Percentiles rank a stretch among this genome's conserved stretches.
Conservation (phyloP, 2,329 filamentous ascomycete genomes). For the Parastagonospora avenae region DNA sequence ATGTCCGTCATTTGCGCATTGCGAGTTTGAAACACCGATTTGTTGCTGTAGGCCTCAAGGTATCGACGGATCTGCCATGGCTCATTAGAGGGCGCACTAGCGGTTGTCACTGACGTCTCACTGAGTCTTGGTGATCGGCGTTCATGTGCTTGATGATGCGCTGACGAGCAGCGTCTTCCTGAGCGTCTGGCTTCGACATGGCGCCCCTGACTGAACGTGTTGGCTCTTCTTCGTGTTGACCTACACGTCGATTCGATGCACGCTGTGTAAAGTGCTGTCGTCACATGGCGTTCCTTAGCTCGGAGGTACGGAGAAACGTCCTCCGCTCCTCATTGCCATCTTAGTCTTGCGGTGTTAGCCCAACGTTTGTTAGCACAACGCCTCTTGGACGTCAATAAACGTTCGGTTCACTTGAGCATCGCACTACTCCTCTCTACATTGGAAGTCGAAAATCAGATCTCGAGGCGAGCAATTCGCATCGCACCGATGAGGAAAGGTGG, state of each 20-base stretch:
- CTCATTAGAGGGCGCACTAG: conserved; percentile 8
- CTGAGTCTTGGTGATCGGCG: conserved; percentile 74
- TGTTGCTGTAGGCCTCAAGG: conserved; percentile 71
- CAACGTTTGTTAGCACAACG: conserved; percentile 20
- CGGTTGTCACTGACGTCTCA: conserved; percentile 20
- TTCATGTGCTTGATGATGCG: conserved; percentile 88
- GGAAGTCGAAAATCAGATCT: not conserved
- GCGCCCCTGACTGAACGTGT: not conserved
- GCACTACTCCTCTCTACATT: not conserved
- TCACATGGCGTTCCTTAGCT: conserved; percentile 5
- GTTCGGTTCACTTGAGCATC: not conserved
- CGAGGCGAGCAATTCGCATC: not conserved
- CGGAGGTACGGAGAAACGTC: conserved; percentile 9
- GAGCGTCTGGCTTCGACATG: conserved; percentile 40
- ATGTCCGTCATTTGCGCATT: conserved; percentile 69
- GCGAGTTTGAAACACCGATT: conserved; percentile 62
- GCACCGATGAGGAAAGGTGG: too few relatives aligned
- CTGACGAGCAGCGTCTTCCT: conserved; percentile 58
- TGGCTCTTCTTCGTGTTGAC: not conserved
- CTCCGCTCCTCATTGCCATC: conserved; percentile 6
- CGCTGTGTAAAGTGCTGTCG: conserved; percentile 4
- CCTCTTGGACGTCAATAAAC: not conserved
- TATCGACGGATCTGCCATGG: conserved; percentile 66
- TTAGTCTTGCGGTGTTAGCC: conserved; percentile 5
- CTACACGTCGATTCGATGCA: not conserved